Evolutionary conservation across 106 monocot genomes (phyloP).

Genomic region (Alisma plantagoaquatica): DNA sequence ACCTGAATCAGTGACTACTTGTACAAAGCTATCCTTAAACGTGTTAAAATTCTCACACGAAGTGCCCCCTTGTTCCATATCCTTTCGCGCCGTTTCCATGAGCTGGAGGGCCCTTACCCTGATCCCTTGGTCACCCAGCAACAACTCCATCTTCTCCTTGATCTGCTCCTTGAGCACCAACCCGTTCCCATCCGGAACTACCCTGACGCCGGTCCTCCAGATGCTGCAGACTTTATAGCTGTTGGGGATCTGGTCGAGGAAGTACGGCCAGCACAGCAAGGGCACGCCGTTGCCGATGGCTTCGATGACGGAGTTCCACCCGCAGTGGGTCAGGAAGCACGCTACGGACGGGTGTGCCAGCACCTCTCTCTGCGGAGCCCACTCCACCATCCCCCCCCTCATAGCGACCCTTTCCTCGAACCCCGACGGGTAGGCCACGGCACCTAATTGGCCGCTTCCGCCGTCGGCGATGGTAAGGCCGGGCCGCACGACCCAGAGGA

Average conservation of each 20-base stretch:
- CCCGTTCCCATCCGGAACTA: background rate
- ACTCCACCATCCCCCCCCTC: constrained; percentile 14
- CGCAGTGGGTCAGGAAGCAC: constrained; percentile 34
- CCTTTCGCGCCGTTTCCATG: too few relatives aligned
- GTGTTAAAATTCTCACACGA: too few relatives aligned
- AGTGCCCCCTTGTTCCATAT: too few relatives aligned
- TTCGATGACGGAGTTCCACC: constrained; percentile 60
- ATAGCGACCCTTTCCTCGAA: background rate
- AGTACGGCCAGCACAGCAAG: constrained; percentile 12
- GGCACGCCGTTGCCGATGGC: constrained; percentile 10
- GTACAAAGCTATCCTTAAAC: too few relatives aligned
- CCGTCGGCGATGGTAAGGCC: background rate
- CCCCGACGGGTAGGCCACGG: too few relatives aligned
- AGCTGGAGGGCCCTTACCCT: too few relatives aligned
- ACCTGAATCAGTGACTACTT: too few relatives aligned
- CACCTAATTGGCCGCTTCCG: background rate
- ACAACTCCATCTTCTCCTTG: background rate
- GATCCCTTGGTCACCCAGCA: too few relatives aligned
- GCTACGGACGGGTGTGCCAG: constrained; percentile 9
- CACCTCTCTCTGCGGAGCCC: constrained; percentile 12
- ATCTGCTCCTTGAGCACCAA: background rate
- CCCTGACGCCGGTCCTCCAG: constrained; percentile 10
- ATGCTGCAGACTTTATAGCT: constrained; percentile 5
- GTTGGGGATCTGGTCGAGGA: constrained; percentile 19
- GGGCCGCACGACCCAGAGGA: constrained; percentile 30